Evolutionary conservation across 352 stramenopile genomes (phyloP), one percentile per base, ranked within the genome.

Genomic region (Pythium pectinolyticum): DNA sequence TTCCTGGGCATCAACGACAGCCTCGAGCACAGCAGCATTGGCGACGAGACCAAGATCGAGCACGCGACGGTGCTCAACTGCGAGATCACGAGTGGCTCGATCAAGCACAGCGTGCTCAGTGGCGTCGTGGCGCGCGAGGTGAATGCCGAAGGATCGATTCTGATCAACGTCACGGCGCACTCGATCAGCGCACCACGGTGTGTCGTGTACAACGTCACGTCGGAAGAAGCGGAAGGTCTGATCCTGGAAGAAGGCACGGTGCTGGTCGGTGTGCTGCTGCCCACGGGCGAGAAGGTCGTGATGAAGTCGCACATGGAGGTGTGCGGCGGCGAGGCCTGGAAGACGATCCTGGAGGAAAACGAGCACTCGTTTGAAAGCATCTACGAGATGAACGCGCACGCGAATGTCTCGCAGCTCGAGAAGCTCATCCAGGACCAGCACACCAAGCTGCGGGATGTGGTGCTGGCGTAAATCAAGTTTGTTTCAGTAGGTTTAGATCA

Each of bases 191-290:
- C 95, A 6, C 91, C 91, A 55, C 90, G 93, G 45, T 96, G 89
- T 61, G 96, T 99, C 27, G 74, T 98, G 54, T 99, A 99, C 85
- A 99, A 99, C 74, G 82, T 99, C 19, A 95, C 98, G 32, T 96
- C 84, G 57, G 91, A 98, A 28, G 83, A 92, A 22, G 75, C 83
- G 5, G 88, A 93, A 7, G 94, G 90, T 2, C 86, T 99, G 52
- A 72, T 92, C n/a, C 76, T 98, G 28, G 88, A 90, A 49, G 90
- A 97, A 49, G 94, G 94, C 67, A 90, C 96, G 39, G 96, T 99
- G 22, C 75, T 98, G 34, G 96, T 98, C 12, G 94, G 95, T 41
- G 96, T 99, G 30, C 84, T 97, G 49, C 71, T 97, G 32, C 88
- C 91, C 19, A 77, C 94, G 67, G 97, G 96, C 55, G 90, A 94